These are phyloP conservation scores for Dimargaris xerosporica DNA, from an alignment of 192 early-diverging fungal species.

Conservation along the genomic window DNA sequence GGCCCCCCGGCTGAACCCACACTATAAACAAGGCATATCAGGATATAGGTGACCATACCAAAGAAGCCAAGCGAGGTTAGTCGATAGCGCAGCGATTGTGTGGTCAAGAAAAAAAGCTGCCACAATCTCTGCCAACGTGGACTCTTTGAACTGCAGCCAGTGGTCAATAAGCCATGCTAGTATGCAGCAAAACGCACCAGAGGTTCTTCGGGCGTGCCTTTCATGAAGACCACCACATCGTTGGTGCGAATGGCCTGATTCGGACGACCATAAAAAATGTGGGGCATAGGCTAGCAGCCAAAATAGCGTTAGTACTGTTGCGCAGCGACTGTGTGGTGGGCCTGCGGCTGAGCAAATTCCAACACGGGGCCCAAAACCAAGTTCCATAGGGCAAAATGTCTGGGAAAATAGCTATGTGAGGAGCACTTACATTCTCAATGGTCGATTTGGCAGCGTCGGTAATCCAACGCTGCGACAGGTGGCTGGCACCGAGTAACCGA, in stretches of 20 bases:
- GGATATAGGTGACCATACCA: too few relatives aligned
- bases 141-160: too few relatives aligned
- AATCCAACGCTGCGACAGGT: conserved; percentile 15
- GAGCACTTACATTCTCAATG: conserved; percentile 21
- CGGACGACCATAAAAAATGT: background rate
- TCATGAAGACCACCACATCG: conserved; percentile 88
- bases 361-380: background rate
- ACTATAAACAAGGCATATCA: conserved; percentile 23
- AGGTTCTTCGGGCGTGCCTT: conserved; percentile 84
- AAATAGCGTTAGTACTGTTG: background rate
- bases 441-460: conserved; percentile 24
- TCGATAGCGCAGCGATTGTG: too few relatives aligned
- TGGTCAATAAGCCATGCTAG: too few relatives aligned
- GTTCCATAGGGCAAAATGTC: background rate
- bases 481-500: background rate
- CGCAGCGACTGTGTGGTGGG: background rate
- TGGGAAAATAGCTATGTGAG: background rate
- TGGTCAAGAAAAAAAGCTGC: too few relatives aligned
- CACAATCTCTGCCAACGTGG: too few relatives aligned
- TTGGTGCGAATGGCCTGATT: conserved; percentile 28
- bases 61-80: too few relatives aligned
- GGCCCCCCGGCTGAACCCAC: conserved; percentile 88
- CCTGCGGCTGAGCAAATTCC: background rate
- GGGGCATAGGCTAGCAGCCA: background rate
- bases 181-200: conserved; percentile 31